Conservation (phyloP, 2,329 filamentous ascomycete genomes). For the Botrytis aclada region DNA sequence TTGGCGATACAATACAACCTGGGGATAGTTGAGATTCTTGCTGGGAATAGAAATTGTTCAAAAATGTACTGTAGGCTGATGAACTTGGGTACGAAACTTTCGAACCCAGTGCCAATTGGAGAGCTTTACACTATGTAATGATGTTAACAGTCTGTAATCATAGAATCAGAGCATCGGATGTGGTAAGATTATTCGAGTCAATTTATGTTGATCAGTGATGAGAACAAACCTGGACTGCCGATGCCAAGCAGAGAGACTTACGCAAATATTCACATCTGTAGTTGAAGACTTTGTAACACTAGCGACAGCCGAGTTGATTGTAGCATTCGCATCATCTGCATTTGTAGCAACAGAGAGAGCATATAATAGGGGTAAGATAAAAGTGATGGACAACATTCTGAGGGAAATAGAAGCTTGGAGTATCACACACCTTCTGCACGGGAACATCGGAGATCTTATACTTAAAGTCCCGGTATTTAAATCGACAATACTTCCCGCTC, state of each 20-base stretch:
- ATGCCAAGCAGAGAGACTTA: background rate
- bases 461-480: background rate
- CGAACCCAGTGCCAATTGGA: background rate
- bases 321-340: background rate
- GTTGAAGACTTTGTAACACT: background rate
- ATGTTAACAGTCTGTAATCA: background rate
- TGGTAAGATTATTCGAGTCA: background rate
- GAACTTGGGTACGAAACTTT: background rate
- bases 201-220: background rate
- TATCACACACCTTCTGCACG: background rate
- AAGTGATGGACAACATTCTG: background rate
- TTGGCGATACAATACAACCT: background rate
- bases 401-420: background rate
- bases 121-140: background rate
- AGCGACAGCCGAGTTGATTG: background rate
- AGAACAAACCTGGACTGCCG: too few species aligned
- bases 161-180: accelerated
- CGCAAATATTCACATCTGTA: background rate
- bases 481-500: background rate
- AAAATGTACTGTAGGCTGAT: background rate
- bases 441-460: background rate
- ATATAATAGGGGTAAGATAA: background rate
- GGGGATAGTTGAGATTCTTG: background rate
- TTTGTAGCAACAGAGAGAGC: background rate
- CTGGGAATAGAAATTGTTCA: background rate